phyloP scores from a whole-genome alignment of 805 yeast genomes.

The Ascoidea rubescens region DNA sequence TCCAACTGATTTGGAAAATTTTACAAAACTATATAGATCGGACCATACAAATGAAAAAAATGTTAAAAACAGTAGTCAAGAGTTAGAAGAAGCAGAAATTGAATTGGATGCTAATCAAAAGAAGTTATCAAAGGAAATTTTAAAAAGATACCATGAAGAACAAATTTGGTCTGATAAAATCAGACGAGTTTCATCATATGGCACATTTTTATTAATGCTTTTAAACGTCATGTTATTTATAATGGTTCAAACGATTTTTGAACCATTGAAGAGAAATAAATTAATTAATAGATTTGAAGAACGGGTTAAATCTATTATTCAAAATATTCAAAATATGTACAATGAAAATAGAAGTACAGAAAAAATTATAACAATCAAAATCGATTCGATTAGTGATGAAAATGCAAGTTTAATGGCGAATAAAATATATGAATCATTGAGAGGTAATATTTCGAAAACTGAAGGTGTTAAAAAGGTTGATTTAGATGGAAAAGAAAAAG shows the following conservation, averaged over 20 bases:
- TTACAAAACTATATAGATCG: conserved; percentile 66
- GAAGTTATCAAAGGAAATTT: conserved; percentile 58
- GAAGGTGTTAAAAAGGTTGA: neutral
- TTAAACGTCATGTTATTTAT: conserved; percentile 67
- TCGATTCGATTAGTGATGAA: neutral
- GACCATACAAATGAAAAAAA: conserved; percentile 61
- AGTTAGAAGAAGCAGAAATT: conserved; percentile 40
- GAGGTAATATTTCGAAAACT: no score
- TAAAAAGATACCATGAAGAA: conserved; percentile 89
- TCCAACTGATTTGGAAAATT: conserved; percentile 64
- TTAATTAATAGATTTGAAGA: conserved; percentile 75
- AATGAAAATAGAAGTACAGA: no score
- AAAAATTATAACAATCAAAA: no score
- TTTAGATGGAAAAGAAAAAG: neutral
- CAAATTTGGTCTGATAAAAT: conserved; percentile 98
- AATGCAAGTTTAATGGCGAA: neutral
- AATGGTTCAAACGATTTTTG: conserved; percentile 74
- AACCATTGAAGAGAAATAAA: conserved; percentile 85
- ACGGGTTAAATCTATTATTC: conserved; percentile 47
- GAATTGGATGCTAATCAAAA: conserved; percentile 57
- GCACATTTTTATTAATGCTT: conserved; percentile 83
- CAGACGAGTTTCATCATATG: conserved; percentile 91
- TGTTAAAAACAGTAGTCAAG: conserved; percentile 36
- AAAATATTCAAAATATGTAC: conserved; percentile 12
- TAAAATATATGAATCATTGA: neutral